Base-by-base conservation (phyloP, 192 early-diverging fungal genomes). In the Spinellus fusiger region DNA sequence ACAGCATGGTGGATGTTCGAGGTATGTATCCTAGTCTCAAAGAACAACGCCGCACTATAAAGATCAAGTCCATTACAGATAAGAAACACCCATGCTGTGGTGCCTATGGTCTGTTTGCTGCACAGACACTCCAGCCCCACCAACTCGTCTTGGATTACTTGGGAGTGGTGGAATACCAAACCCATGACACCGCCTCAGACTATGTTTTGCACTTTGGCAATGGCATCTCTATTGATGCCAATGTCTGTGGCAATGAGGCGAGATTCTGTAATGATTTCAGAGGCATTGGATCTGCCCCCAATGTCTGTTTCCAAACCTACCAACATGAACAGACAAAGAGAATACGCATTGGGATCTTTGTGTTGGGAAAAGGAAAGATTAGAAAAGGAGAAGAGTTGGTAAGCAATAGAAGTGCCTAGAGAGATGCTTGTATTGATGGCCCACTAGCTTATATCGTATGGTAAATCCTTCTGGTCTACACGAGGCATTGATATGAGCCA, bases 231-330 rank as follows among this genome's bases (percentile, higher is more conserved):
- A 64, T 76, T 9, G 74, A 76, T 38, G 74, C 74, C 4, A 71
- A 38, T 16, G 28, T 33, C 7, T 68, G 54, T 18, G 74, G 74
- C 13, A 76, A 76, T 54, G 74, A 76, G 31, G 70, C 70, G 7
- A 23, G 74, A 3, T 76, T 76, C 44, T 65, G 61, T 37, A 76
- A 76, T 18, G 74, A 76, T 32, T 76, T 68, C 25, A 38, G 74
- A 28, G 74, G 74, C 7, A 52, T 73, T 13, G 66, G 60, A 16
- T 33, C 59, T 12, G 55, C 49, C 1, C 69, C 73, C 10, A 75
- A 75, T 51, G 73, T 74, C 1, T 74, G 72, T 28, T 74, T 74
- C 27, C 49, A 65, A 37, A 74, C 69, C 50, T 74, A 74, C 46
- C 51, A 65, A 37, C 66, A 74, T 26, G 60, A 63, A 32, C 53